A percentile compares a stretch with the other conserved stretches of the same genome.
These are phyloP conservation scores for Craspedostauros australis DNA, from an alignment of 108 stramenopile species.

Conservation along the genomic window DNA sequence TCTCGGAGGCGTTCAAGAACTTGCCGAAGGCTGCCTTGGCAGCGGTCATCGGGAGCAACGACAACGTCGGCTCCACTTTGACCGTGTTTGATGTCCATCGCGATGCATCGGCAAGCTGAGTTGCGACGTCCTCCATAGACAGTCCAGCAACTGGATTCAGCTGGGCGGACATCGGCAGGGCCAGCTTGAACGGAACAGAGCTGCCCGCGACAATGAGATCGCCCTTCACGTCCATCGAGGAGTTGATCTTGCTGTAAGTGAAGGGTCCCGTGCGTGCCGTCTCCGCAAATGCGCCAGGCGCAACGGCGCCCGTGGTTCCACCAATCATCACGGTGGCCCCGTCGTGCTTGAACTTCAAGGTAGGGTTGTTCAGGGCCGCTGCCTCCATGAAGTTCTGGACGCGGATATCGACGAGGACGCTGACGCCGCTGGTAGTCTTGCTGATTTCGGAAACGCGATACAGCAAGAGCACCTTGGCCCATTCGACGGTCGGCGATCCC, in stretches of 20 bases:
- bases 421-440: background rate
- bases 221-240: slow-evolving; percentile 29
- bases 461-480: slow-evolving; percentile 21
- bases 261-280: slow-evolving; percentile 28
- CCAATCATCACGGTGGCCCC: slow-evolving; percentile 9
- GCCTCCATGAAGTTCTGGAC: slow-evolving; percentile 16
- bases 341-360: slow-evolving; percentile 22
- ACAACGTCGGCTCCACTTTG: too few relatives aligned
- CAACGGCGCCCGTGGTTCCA: slow-evolving; percentile 31
- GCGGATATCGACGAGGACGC: slow-evolving; percentile 22
- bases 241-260: slow-evolving; percentile 6
- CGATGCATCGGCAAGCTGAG: slow-evolving; percentile 20
- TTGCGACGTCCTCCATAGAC: slow-evolving; percentile 25
- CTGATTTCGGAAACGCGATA: slow-evolving; percentile 17
- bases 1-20: slow-evolving; percentile 28
- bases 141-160: slow-evolving; percentile 25
- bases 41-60: too few relatives aligned
- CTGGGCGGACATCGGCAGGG: slow-evolving; percentile 23
- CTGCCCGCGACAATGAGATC: slow-evolving; percentile 13
- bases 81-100: slow-evolving; percentile 24
- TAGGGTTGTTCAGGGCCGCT: slow-evolving; percentile 12
- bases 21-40: background rate
- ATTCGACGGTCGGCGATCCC: slow-evolving; percentile 26
- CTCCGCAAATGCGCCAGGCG: slow-evolving; percentile 17
- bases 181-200: slow-evolving; percentile 28